Base-by-base conservation (phyloP, 2,329 filamentous ascomycete species). In the Trichoderma aggressivum region DNA sequence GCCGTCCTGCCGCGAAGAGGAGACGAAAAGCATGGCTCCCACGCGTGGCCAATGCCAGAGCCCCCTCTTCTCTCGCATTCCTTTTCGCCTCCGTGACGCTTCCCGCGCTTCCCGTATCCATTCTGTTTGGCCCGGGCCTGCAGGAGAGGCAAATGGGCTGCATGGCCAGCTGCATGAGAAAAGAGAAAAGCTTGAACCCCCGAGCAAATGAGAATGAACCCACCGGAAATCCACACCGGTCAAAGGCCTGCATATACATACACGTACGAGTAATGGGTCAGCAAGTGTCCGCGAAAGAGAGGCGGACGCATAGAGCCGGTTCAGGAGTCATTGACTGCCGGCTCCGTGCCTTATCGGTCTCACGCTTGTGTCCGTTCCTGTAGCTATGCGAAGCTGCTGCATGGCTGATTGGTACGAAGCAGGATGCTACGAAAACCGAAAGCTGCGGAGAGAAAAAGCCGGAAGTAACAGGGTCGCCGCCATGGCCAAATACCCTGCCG, bases 211-310 rank as follows among this genome's bases (percentile, higher is more conserved):
- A 39, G 10, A 39, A 32, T 50, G 32, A 66, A 66, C 12, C 50
- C 63, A 43, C 62, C 32, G 8, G 16, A 39, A 55, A 47, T 39
- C 62, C 47, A 65, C 63, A 66, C 63, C 63, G 63, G 63, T 66
- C 63, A 58, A 53, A 28, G 50, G 24, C 50, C 47, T 53, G 47
- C 47, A 21, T 53, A 21, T 53, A 12, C n/a, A 34, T 64, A 39
- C 61, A 32, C n/a, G n/a, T n/a, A n/a, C n/a, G n/a, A n/a, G n/a
- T n/a, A n/a, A n/a, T n/a, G n/a, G 50, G 63, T 43, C 7, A 26
- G 32, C 16, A 12, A 53, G 10, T 18, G 47, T 8, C 63, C 28
- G 39, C 11, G 7, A 64, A 64, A 21, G 26, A n/a, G 43, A 26
- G 26, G 18, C 39, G 4, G 14, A 18, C 39, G 60, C 60, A 50